A percentile compares a stretch with the other conserved stretches of the same genome.
Conservation (phyloP, 2,329 filamentous ascomycete species). For the Cercospora sp. region DNA sequence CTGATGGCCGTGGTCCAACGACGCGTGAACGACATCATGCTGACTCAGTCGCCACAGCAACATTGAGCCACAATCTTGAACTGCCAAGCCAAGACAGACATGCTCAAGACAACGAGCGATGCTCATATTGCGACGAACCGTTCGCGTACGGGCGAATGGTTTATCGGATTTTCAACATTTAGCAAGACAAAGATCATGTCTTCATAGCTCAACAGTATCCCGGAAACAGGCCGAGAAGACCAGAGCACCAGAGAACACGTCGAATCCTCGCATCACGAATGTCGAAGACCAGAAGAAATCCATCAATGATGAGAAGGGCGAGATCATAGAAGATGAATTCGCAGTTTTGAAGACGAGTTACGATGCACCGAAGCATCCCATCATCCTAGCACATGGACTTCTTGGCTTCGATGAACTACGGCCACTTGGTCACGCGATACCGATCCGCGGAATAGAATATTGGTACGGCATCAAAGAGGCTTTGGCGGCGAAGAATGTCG, state of each 20-base stretch:
- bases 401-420: conserved; percentile 65
- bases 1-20: not conserved
- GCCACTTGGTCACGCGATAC: conserved; percentile 53
- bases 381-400: conserved; percentile 66
- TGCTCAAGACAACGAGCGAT: conserved; percentile 8
- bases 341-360: conserved; percentile 61
- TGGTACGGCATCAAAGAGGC: conserved; percentile 66
- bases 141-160: not conserved
- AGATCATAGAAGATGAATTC: conserved; percentile 57
- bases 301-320: conserved; percentile 20
- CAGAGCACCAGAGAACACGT: conserved; percentile 11
- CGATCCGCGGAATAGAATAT: conserved; percentile 57
- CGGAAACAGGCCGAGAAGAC: conserved; percentile 5
- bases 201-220: not conserved
- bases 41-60: not conserved
- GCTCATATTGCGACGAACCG: conserved; percentile 4
- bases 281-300: conserved; percentile 17
- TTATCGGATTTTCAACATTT: not conserved
- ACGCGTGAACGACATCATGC: conserved; percentile 5
- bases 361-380: conserved; percentile 55
- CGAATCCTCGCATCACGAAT: conserved; percentile 31
- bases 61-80: not conserved
- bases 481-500: conserved; percentile 56
- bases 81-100: not conserved
- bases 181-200: not conserved